Base-by-base conservation (phyloP, 78 protist species). In the Acrasis kona region DNA sequence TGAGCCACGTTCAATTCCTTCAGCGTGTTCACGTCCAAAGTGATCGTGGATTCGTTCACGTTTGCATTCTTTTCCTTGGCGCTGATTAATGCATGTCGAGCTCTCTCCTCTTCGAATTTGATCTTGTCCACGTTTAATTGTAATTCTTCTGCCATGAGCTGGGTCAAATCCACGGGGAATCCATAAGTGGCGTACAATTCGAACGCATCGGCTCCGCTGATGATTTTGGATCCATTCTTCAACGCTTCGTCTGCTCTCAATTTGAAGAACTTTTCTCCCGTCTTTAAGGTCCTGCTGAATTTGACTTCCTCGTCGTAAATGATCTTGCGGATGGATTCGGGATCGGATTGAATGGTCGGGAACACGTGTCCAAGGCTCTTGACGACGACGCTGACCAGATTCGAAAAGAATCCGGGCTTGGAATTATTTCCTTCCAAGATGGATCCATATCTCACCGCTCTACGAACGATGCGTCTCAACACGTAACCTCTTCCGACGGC, bases 101-200 rank as follows among this genome's bases (percentile, higher is more conserved):
- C 37, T 58, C 74, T 27, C 34, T 84, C 82, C 65, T 1, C 81
- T 70, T 83, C 82, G 58, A 28, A 95, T 27, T 82, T 91, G 4
- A 0, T 66, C 35, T 27, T 9, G 79, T 94, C 96, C 28, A 93
- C 91, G 32, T 38, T 70, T 74, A 91, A 27, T 57, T 89, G 89
- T 31, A 37, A 41, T 89, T 96, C 97, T 32, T 85, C 87, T 9
- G 97, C 98, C 96, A 93, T 93, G 57, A 96, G 71, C 32, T 64
- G 77, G 36, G 97, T 94, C 32, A 94, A 86, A 76, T 96, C 98
- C 41, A 83, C 32, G 19, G 97, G 98, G 88, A 94, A 96, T 74
- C 99, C 99, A 80, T 80, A 90, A 29, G 96, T 78, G 84, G 89
- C 92, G 73, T 84, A 85, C 28, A 96, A 93, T 39, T 31, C 66